phyloP scores from a whole-genome alignment of 2,329 filamentous ascomycete genomes.

The Pleomassaria siparia region DNA sequence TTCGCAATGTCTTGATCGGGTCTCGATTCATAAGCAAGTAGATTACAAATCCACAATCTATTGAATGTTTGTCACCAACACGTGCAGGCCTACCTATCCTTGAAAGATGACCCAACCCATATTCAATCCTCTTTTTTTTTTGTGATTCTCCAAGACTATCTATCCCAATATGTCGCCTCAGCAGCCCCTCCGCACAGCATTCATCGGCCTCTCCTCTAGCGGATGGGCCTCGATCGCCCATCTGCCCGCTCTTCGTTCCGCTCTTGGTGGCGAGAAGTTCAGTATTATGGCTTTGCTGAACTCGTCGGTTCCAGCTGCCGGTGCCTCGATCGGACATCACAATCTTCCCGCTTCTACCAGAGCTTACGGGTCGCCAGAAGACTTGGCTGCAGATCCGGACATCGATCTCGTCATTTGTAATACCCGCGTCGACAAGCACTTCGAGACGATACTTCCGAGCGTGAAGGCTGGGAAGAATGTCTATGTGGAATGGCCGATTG shows the following conservation, averaged over 20 bases:
- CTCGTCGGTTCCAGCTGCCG: conserved; percentile 44
- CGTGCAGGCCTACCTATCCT: no score
- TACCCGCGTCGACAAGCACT: conserved; percentile 45
- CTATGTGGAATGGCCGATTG: conserved; percentile 54
- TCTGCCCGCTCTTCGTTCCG: conserved; percentile 35
- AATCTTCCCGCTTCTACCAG: conserved; percentile 42
- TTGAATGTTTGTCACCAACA: no score
- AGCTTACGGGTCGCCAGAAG: conserved; percentile 46
- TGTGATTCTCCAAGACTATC: no score
- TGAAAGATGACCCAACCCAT: no score
- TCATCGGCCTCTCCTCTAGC: conserved; percentile 28
- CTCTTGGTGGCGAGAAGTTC: conserved; percentile 35
- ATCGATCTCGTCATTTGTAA: conserved; percentile 49
- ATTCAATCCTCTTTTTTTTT: background rate
- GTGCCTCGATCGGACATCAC: conserved; percentile 45
- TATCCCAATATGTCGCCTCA: background rate
- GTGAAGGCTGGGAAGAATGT: conserved; percentile 49
- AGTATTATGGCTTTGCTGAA: conserved; percentile 52
- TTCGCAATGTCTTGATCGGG: no score
- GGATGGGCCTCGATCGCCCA: conserved; percentile 41
- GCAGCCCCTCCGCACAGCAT: conserved; percentile 21
- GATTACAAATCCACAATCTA: no score
- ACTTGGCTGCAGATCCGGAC: conserved; percentile 45
- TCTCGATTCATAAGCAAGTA: no score
- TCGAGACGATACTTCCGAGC: conserved; percentile 41